Conservation (phyloP, 129 eudicot genomes). For the Solidago caesia region DNA sequence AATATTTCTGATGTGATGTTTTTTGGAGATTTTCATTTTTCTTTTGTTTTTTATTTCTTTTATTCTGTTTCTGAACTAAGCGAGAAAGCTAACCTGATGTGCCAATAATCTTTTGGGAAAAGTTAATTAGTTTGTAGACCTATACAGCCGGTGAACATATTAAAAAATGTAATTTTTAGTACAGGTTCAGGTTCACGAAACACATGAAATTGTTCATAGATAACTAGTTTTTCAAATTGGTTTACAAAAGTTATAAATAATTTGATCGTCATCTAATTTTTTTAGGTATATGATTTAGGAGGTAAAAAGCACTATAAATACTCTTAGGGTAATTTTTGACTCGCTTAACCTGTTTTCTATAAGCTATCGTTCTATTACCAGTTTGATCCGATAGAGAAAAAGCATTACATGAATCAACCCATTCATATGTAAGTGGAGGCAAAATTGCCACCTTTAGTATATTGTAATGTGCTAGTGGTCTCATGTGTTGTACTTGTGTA, state of each 20-base stretch:
- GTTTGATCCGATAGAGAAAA: not conserved
- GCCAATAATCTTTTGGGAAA: conserved; percentile 8
- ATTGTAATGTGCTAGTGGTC: conserved; percentile 2
- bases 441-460: not conserved
- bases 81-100: not conserved
- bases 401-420: not conserved
- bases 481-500: conserved; percentile 13
- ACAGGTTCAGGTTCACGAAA: not conserved
- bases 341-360: not conserved
- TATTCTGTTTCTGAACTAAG: not conserved
- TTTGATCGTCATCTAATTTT: not conserved
- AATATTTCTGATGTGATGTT: not conserved
- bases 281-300: not conserved
- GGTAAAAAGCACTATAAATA: not conserved
- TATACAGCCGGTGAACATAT: not conserved
- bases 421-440: not conserved
- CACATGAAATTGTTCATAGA: not conserved
- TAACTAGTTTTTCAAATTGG: not conserved
- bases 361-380: not conserved
- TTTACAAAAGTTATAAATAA: not conserved
- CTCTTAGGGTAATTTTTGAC: not conserved
- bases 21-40: not conserved
- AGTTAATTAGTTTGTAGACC: not conserved
- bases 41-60: not conserved
- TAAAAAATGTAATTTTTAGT: not conserved